A percentile compares a stretch with the other conserved stretches of the same genome.
These are phyloP conservation scores for Tanozyma kutaoensis DNA, from an alignment of 805 yeast genomes.

Conservation along the genomic window DNA sequence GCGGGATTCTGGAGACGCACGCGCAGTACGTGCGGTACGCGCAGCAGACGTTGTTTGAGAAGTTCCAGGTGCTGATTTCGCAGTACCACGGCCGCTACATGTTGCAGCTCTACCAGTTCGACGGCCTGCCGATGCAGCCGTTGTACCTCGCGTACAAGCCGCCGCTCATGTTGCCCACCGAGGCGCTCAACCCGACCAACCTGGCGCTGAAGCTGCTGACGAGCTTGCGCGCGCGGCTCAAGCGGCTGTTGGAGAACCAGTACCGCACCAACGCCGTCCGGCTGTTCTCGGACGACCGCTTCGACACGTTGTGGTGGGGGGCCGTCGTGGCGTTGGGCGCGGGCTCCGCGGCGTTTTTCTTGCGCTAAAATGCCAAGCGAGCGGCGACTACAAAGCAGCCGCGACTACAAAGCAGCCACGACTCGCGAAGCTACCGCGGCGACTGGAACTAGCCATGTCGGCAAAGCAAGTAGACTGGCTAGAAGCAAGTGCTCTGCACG, in stretches of 20 bases:
- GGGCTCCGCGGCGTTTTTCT: constrained; percentile 17
- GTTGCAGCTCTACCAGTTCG: constrained; percentile 61
- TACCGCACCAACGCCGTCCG: constrained; percentile 57
- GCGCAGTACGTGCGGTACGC: constrained; percentile 62
- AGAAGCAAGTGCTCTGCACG: no score
- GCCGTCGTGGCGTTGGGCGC: constrained; percentile 32
- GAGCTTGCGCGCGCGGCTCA: constrained; percentile 32
- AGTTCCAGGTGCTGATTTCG: constrained; percentile 51
- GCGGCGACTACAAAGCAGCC: no score
- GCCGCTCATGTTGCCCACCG: constrained; percentile 92
- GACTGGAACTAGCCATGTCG: no score
- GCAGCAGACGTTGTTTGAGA: constrained; percentile 47
- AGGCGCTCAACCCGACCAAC: constrained; percentile 77
- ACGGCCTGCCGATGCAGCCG: constrained; percentile 76
- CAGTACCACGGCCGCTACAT: constrained; percentile 74
- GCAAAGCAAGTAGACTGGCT: no score
- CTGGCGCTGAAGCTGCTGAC: constrained; percentile 15
- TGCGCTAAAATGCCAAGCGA: no score
- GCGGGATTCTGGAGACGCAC: constrained; percentile 27
- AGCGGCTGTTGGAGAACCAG: constrained; percentile 69
- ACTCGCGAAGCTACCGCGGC: no score
- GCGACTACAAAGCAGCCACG: no score
- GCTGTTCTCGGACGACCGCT: constrained; percentile 17
- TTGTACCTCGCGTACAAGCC: constrained; percentile 86
- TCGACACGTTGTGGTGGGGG: constrained; percentile 43